Evolutionary conservation across 148 eudicot genomes (phyloP).

Genomic region (Vaccinium corymbosum): DNA sequence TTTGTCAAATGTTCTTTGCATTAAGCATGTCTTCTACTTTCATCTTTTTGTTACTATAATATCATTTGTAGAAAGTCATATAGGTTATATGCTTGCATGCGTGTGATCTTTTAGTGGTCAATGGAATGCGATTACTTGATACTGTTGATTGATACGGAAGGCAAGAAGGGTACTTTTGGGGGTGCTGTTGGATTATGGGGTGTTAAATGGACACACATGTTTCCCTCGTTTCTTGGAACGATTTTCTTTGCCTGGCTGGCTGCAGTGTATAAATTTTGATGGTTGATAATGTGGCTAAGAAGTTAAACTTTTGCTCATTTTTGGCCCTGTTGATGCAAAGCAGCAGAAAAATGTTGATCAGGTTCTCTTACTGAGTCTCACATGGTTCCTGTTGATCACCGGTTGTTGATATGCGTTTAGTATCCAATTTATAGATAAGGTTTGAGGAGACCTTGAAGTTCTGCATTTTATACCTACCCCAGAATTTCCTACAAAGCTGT

Average conservation of each 20-base stretch:
- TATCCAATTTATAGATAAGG: neutral
- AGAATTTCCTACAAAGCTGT: neutral
- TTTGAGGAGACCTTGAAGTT: neutral
- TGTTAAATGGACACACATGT: neutral
- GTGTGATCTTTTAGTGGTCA: neutral
- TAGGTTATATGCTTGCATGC: neutral
- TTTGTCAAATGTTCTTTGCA: neutral
- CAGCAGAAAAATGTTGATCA: slow-evolving; percentile 11
- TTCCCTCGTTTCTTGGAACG: neutral
- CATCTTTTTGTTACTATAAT: neutral
- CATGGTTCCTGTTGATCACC: neutral
- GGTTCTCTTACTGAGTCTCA: neutral
- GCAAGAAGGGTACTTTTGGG: neutral
- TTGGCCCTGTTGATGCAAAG: neutral
- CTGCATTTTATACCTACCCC: neutral
- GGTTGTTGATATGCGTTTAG: neutral
- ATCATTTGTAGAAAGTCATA: neutral
- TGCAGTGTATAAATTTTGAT: neutral
- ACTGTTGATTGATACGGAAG: neutral
- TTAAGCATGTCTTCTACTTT: neutral
- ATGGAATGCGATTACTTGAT: neutral
- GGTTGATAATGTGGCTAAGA: neutral
- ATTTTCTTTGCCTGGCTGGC: neutral
- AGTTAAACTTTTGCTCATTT: neutral
- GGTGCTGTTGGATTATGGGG: neutral